phyloP scores from a whole-genome alignment of 179 eudicot species.

The Spergularia azorica region DNA sequence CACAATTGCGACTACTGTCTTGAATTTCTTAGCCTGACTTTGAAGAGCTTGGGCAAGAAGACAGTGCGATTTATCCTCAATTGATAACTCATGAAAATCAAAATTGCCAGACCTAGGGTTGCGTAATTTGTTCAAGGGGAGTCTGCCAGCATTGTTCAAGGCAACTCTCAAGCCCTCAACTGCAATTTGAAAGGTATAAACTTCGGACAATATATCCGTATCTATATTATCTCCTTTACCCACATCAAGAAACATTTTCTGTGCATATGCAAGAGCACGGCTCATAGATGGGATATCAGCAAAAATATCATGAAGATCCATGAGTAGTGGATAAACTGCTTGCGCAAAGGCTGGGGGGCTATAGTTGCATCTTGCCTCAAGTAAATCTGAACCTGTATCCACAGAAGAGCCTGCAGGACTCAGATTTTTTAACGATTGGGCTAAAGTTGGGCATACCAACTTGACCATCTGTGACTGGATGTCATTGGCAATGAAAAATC shows the following conservation, averaged over 20 bases:
- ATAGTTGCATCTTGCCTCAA: conserved; percentile 54
- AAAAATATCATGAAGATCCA: conserved; percentile 74
- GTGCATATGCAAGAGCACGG: conserved; percentile 74
- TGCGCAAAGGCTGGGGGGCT: conserved; percentile 78
- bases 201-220: conserved; percentile 57
- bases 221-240: conserved; percentile 60
- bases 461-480: conserved; percentile 61
- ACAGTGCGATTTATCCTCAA: conserved; percentile 75
- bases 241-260: conserved; percentile 77
- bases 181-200: conserved; percentile 76
- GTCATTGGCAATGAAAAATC: conserved; percentile 42
- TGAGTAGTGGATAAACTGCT: conserved; percentile 69
- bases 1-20: conserved; percentile 72
- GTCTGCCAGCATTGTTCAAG: conserved; percentile 63
- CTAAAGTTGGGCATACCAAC: conserved; percentile 44
- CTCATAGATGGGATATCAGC: conserved; percentile 74
- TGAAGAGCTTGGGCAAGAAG: conserved; percentile 82
- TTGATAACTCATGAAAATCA: conserved; percentile 60
- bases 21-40: conserved; percentile 65
- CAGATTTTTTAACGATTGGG: conserved; percentile 21
- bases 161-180: conserved; percentile 92
- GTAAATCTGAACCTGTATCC: conserved; percentile 20
- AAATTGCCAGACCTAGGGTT: conserved; percentile 22
- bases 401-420: conserved; percentile 30
- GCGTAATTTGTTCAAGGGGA: conserved; percentile 46